Base-by-base conservation (phyloP, 345 rosid species). In the Firmiana major region DNA sequence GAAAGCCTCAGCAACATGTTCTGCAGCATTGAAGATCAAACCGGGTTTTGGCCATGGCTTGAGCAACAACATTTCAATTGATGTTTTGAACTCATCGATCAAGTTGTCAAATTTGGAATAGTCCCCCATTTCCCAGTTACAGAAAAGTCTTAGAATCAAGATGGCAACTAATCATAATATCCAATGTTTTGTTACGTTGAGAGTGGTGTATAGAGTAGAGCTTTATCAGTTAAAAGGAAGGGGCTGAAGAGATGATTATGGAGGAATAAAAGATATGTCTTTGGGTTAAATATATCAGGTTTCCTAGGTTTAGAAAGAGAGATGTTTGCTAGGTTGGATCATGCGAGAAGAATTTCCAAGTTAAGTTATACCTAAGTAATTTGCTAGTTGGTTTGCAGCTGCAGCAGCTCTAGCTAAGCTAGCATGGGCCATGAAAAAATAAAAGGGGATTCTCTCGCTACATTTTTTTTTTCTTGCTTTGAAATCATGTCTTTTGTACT, bases 1-100 rank as follows among this genome's bases (percentile, higher is more conserved):
- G 99, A 96, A 80, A 88, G 83, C 81, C 87, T 96, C 22, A 90
- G 86, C 85, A 92, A 86, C 88, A 92, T 96, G 98, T 92, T 96
- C 84, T 90, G 97, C 78, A 82, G 82, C 76, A 92, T 96, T 10
- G 99, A 96, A 19, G 99, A 96, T 74, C 99, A 92, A 21, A 78
- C 97, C 48, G 96, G 92, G 36, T 85, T 91, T 81, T 95, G 99
- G 99, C 99, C 99, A 63, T 95, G 99, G 99, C 86, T 95, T 81
- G 99, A 95, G 77, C 94, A 90, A 36, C 93, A 88, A 59, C 89
- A 89, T 73, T 95, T 89, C 87, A 88, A 90, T 59, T 94, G 82
- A 89, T 83, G 48, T 73, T 75, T 26, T 74, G 48, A 53, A 69
- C 26, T n/a, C 58, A n/a, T 48, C 34, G 13, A 70, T 49, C 73